phyloP scores from a whole-genome alignment of 352 stramenopile genomes.

The Phytophthora sojae region DNA sequence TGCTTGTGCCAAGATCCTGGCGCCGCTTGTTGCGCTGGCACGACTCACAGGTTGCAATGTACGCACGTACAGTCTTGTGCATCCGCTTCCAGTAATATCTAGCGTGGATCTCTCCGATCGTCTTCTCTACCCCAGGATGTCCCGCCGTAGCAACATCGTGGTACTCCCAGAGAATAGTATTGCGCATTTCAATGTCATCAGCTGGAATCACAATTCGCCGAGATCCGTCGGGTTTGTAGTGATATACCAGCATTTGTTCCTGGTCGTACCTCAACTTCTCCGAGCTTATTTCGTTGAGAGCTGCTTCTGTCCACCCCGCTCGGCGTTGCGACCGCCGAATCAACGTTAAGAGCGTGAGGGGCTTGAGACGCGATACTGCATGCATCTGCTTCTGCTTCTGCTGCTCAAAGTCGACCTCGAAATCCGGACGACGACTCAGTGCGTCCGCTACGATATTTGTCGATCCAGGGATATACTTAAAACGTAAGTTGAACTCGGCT shows the following conservation, averaged over 20 bases:
- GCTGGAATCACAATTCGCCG: not conserved
- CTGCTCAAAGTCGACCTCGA: slow-evolving; percentile 7
- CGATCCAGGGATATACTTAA: slow-evolving; percentile 1
- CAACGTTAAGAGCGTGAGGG: not conserved
- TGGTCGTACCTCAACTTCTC: not conserved
- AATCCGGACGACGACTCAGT: slow-evolving; percentile 4
- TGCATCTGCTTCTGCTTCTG: slow-evolving; percentile 6
- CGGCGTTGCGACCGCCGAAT: not conserved
- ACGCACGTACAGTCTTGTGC: not conserved
- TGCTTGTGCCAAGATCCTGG: not conserved
- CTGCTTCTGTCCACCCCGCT: no score
- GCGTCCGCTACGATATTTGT: slow-evolving; percentile 16
- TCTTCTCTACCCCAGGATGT: not conserved
- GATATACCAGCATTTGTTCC: no score
- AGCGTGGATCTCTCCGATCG: not conserved
- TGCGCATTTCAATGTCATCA: not conserved
- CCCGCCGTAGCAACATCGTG: not conserved
- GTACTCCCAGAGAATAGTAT: slow-evolving; percentile 3
- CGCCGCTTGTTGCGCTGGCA: not conserved
- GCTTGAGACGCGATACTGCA: not conserved
- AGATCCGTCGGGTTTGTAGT: no score
- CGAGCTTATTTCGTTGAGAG: no score
- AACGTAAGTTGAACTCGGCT: not conserved
- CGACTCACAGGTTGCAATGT: not conserved
- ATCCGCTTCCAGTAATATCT: slow-evolving; percentile 3